These are phyloP conservation scores for Polytrichum formosum DNA, from an alignment of 225 moss, liverwort and hornwort genomes.

Conservation along the genomic window DNA sequence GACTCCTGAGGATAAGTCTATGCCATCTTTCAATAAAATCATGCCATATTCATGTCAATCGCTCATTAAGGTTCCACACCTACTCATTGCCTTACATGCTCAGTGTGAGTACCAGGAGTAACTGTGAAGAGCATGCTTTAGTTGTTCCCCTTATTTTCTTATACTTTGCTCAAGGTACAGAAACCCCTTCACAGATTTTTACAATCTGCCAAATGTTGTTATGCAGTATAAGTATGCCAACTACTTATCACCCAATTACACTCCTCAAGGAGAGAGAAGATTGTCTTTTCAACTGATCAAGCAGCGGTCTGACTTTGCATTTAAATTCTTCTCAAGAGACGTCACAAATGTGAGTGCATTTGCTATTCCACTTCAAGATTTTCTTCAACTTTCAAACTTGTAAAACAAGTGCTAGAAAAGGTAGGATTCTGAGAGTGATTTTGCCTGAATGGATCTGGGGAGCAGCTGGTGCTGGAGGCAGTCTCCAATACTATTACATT, in stretches of 20 bases:
- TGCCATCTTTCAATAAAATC: conserved; percentile 14
- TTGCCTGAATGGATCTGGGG: conserved; percentile 18
- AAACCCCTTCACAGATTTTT: no score
- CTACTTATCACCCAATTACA: conserved; percentile 55
- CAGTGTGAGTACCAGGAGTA: no score
- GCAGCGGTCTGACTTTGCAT: conserved; percentile 69
- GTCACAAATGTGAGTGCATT: conserved; percentile 50
- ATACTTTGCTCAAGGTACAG: no score
- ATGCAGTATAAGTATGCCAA: conserved; percentile 76
- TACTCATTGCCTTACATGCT: no score
- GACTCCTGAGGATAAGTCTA: conserved; percentile 14
- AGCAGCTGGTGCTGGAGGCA: conserved; percentile 51
- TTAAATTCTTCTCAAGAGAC: conserved; percentile 75
- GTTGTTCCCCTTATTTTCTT: no score
- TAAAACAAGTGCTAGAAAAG: no score
- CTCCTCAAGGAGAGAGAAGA: conserved; percentile 44
- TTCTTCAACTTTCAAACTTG: no score
- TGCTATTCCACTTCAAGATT: background rate
- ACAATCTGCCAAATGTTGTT: no score
- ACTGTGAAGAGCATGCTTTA: no score
- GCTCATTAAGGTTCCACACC: conserved; percentile 63
- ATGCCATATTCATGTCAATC: conserved; percentile 62
- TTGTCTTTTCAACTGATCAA: conserved; percentile 64
- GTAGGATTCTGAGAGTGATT: background rate
- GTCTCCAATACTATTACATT: conserved; percentile 46